Conservation (phyloP, 2,329 filamentous ascomycete species). For the Tolypocladium endophyticum region DNA sequence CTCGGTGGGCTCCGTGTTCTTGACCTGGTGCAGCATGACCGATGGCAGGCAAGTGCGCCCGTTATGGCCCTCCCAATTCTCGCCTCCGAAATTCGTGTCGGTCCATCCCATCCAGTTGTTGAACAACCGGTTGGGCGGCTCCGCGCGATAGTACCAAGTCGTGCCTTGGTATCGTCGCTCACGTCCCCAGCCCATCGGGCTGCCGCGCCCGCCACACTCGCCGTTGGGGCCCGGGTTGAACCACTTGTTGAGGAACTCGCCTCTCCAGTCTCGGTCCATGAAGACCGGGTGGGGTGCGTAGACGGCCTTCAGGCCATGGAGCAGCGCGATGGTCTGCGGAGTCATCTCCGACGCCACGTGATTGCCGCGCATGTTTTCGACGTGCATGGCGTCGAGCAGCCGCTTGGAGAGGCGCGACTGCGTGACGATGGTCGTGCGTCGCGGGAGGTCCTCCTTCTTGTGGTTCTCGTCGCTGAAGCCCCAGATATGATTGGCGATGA, state of each 20-base stretch:
- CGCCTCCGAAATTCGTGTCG: constrained; percentile 43
- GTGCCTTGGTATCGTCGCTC: constrained; percentile 46
- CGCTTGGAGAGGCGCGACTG: constrained; percentile 63
- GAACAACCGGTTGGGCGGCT: constrained; percentile 46
- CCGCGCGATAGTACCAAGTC: constrained; percentile 52
- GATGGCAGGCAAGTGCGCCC: constrained; percentile 49
- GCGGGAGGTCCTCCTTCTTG: constrained; percentile 47
- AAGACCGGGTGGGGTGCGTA: constrained; percentile 71
- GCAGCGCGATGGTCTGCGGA: constrained; percentile 59
- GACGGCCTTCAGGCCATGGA: constrained; percentile 70
- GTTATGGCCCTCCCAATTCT: constrained; percentile 43
- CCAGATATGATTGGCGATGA: constrained; percentile 57
- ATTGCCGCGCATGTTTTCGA: constrained; percentile 61
- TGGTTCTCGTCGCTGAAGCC: constrained; percentile 47
- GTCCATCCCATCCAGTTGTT: constrained; percentile 54
- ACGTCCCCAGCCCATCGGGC: constrained; percentile 48
- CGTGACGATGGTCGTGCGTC: constrained; percentile 68
- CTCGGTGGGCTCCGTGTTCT: constrained; percentile 42
- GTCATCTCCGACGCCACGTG: constrained; percentile 77
- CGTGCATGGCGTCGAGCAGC: constrained; percentile 66
- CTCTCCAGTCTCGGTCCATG: constrained; percentile 63
- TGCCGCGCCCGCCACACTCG: constrained; percentile 41
- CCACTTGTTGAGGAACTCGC: constrained; percentile 41
- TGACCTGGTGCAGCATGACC: constrained; percentile 49
- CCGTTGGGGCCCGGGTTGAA: constrained; percentile 50